A percentile compares a stretch with the other conserved stretches of the same genome.
These are phyloP conservation scores for Camellia granthamiana DNA, from an alignment of 148 eudicot genomes.

Conservation along the genomic window DNA sequence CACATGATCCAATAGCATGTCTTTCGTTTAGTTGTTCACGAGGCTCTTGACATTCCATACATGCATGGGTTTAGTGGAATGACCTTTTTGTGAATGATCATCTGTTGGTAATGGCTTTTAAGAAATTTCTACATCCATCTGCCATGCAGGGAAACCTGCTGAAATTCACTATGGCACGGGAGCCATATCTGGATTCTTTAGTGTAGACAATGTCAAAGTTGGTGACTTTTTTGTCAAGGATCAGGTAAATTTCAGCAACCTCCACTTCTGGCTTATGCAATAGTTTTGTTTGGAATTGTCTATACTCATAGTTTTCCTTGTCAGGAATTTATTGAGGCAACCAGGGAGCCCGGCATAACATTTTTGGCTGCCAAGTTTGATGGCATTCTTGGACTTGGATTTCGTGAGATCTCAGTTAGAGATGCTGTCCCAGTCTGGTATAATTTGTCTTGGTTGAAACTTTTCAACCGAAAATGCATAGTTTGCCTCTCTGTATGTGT, in stretches of 20 bases:
- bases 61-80: neutral
- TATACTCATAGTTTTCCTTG: neutral
- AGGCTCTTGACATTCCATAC: neutral
- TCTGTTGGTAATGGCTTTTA: neutral
- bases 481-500: neutral
- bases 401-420: conserved; percentile 83
- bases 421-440: conserved; percentile 89
- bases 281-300: neutral
- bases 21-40: neutral
- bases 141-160: conserved; percentile 55
- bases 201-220: conserved; percentile 57
- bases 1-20: neutral
- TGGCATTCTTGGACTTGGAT: conserved; percentile 93
- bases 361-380: conserved; percentile 90
- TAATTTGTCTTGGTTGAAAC: neutral
- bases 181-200: conserved; percentile 76
- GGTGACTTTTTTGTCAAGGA: conserved; percentile 63
- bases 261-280: too few species aligned
- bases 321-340: conserved; percentile 93
- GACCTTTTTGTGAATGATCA: neutral
- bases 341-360: conserved; percentile 76
- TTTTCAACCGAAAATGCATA: neutral
- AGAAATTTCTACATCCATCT: conserved; percentile 1
- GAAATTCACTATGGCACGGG: conserved; percentile 75
- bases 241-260: conserved; percentile 41